These are phyloP conservation scores for Aschersonia sp. DNA, from an alignment of 2,329 filamentous ascomycete genomes.

Conservation along the genomic window DNA sequence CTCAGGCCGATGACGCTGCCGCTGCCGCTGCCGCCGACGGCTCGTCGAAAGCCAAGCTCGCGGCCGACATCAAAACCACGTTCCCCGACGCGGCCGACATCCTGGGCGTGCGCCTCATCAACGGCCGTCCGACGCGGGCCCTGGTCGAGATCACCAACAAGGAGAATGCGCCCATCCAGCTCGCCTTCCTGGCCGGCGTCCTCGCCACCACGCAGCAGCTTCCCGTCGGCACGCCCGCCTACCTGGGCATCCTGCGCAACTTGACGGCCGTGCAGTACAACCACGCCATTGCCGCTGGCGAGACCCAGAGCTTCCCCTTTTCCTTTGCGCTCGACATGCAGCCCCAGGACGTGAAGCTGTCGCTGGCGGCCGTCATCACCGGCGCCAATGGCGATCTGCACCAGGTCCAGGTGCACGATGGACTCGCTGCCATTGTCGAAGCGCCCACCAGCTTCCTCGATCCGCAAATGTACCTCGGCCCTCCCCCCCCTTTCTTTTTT, in stretches of 20 bases:
- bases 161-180: constrained; percentile 58
- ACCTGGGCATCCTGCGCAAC: constrained; percentile 60
- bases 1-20: constrained; percentile 4
- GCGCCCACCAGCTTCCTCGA: constrained; percentile 84
- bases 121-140: constrained; percentile 73
- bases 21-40: constrained; percentile 1
- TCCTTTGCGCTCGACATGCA: constrained; percentile 83
- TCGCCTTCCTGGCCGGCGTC: constrained; percentile 64
- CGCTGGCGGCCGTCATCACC: constrained; percentile 60
- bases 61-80: constrained; percentile 47
- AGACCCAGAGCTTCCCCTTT: constrained; percentile 65
- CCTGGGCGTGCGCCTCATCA: constrained; percentile 91
- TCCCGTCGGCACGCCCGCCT: constrained; percentile 27
- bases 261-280: constrained; percentile 65
- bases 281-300: constrained; percentile 58
- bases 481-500: background rate
- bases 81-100: constrained; percentile 65
- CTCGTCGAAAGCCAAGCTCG: constrained; percentile 3
- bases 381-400: constrained; percentile 53
- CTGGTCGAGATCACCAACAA: constrained; percentile 74
- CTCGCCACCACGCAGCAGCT: constrained; percentile 44
- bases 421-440: constrained; percentile 76
- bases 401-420: constrained; percentile 68
- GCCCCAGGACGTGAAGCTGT: constrained; percentile 73
- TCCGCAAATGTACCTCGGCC: constrained; percentile 66